Evolutionary conservation across 352 stramenopile genomes (phyloP), one percentile per base, ranked within the genome.

Genomic region (Globisporangium carolinianum): DNA sequence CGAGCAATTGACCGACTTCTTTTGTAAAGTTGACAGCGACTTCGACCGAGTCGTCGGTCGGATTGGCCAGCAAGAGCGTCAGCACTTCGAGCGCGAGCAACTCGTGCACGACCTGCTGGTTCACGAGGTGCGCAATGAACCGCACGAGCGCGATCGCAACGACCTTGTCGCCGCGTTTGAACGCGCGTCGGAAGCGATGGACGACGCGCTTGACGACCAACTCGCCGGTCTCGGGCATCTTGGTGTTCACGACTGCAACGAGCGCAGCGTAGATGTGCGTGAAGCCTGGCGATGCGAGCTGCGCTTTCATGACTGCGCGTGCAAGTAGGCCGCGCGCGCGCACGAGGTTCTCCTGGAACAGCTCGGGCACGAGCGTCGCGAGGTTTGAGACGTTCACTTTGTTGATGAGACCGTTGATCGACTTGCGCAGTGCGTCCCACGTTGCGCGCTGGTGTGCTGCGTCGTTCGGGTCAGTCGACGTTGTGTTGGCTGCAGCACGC

Each of bases 321-420:
- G 84, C 85, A 24, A 99, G 72, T 12, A 99, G 66, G 0, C 97
- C 97, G 0, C 96, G 87, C 6, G 97, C 91, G 4, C 97, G 91
- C 24, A 99, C 86, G 2, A 99, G 73, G 71, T 99, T 99, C 41
- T 98, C 90, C 72, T 97, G 73, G 71, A 99, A 98, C 9, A 99
- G 75, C 53, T 98, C 87, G 6, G 97, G 94, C 53, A 98, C 82
- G 42, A 99, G 87, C 51, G 97, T 85, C 75, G 97, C 94, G 53
- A 99, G 94, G 65, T 98, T 99, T 57, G 71, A 73, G 52, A 92
- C 83, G 55, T 91, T 96, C 5, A 95, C 83, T 67, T 98, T 98
- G 83, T 99, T 99, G 72, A 99, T 98, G 36, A 98, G 87, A 35
- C 97, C 97, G 72, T 99, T 99, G 68, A 99, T 96, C 45, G 92